Evolutionary conservation across 352 stramenopile genomes (phyloP).

Genomic region (Pythium phragmiticola): DNA sequence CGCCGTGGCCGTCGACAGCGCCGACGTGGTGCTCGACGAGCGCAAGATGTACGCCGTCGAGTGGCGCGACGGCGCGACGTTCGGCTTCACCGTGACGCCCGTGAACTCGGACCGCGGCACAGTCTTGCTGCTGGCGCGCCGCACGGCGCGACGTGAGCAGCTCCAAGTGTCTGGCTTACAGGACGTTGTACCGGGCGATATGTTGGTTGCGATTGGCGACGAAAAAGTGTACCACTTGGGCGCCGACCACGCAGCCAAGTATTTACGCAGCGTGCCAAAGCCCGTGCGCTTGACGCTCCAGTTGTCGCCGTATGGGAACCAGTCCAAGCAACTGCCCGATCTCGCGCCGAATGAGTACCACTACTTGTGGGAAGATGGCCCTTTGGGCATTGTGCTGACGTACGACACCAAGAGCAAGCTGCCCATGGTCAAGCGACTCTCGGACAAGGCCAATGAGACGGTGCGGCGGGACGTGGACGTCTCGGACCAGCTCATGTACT

Average conservation of each 20-base stretch:
- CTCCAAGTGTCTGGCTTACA: constrained; percentile 47
- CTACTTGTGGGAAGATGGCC: constrained; percentile 70
- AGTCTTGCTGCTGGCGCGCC: constrained; percentile 56
- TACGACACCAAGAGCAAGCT: constrained; percentile 64
- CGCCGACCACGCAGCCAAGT: constrained; percentile 55
- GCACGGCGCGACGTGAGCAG: constrained; percentile 36
- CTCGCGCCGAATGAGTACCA: constrained; percentile 78
- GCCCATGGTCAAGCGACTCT: constrained; percentile 77
- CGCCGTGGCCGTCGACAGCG: constrained; percentile 11
- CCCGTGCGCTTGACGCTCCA: constrained; percentile 70
- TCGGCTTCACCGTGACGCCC: constrained; percentile 72
- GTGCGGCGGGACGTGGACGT: constrained; percentile 46
- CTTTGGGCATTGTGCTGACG: constrained; percentile 72
- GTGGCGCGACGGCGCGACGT: constrained; percentile 56
- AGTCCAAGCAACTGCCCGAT: constrained; percentile 47
- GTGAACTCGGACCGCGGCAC: constrained; percentile 68
- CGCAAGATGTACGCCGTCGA: constrained; percentile 77
- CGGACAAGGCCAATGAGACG: constrained; percentile 52
- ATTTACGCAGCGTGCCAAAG: constrained; percentile 64
- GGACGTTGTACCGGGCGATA: constrained; percentile 71
- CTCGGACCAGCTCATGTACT: constrained; percentile 76
- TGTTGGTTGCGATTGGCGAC: constrained; percentile 73
- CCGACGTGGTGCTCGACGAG: constrained; percentile 59
- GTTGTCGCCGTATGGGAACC: constrained; percentile 53
- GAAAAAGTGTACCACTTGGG: constrained; percentile 79